Percentiles rank a stretch among this genome's conserved stretches.
Conservation (phyloP, 2,329 filamentous ascomycete genomes). For the Botrytis elliptica region DNA sequence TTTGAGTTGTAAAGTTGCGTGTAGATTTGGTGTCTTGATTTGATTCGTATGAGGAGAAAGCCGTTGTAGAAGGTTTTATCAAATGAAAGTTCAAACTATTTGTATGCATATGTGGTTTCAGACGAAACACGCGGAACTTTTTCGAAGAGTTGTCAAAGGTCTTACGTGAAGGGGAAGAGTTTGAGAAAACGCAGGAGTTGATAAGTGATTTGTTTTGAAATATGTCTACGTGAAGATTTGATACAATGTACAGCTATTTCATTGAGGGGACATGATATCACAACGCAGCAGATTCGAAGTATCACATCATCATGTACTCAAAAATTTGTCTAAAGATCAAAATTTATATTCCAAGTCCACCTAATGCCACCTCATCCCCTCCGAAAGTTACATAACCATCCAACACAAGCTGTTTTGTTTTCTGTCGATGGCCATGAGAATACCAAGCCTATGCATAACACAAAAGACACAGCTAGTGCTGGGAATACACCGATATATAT, state of each 20-base stretch:
- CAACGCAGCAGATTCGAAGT: rapidly evolving
- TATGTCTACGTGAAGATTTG: rapidly evolving
- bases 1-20: neutral
- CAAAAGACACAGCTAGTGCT: neutral
- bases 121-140: rapidly evolving
- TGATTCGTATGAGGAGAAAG: neutral
- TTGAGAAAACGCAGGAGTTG: neutral
- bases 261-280: rapidly evolving
- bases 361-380: neutral
- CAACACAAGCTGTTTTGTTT: neutral
- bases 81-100: neutral
- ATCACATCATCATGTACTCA: neutral
- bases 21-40: neutral
- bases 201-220: neutral
- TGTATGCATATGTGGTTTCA: neutral
- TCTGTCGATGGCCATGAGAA: neutral
- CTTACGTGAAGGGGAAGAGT: neutral
- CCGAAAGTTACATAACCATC: neutral
- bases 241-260: rapidly evolving
- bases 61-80: neutral
- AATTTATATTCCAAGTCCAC: neutral
- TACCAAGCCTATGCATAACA: neutral
- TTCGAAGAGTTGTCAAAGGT: neutral
- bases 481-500: neutral
- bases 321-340: neutral